Percentiles rank a stretch among this genome's conserved stretches.
Evolutionary conservation across 2,329 filamentous ascomycete genomes (phyloP).

Genomic region (Xenoacremonium recifei): DNA sequence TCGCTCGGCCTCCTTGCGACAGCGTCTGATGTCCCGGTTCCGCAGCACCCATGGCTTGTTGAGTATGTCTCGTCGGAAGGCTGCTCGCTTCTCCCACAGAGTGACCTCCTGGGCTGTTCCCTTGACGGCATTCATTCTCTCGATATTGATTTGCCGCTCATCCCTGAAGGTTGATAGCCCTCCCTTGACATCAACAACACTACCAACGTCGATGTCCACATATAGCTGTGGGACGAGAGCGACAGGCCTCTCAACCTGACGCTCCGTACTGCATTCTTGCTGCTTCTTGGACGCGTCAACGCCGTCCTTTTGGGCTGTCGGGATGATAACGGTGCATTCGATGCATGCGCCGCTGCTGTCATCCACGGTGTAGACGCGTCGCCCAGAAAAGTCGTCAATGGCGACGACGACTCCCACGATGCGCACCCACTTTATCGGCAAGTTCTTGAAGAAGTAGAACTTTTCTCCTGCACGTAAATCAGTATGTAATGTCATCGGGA

Average conservation of each 20-base stretch:
- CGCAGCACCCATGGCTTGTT: slow-evolving; percentile 54
- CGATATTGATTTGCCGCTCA: slow-evolving; percentile 50
- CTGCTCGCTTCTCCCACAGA: slow-evolving; percentile 56
- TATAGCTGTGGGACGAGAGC: slow-evolving; percentile 11
- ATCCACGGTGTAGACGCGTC: slow-evolving; percentile 58
- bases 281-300: neutral
- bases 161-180: slow-evolving; percentile 46
- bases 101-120: slow-evolving; percentile 56
- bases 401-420: slow-evolving; percentile 69
- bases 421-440: slow-evolving; percentile 75
- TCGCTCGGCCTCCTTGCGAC: slow-evolving; percentile 46
- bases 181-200: slow-evolving; percentile 58
- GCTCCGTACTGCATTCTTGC: slow-evolving; percentile 5
- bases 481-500: slow-evolving; percentile 1
- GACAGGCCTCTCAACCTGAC: slow-evolving; percentile 2
- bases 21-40: slow-evolving; percentile 46
- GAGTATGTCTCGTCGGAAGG: slow-evolving; percentile 51
- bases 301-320: slow-evolving; percentile 4
- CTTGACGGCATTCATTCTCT: slow-evolving; percentile 46
- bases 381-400: slow-evolving; percentile 48
- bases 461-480: slow-evolving; percentile 40
- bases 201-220: slow-evolving; percentile 47
- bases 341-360: slow-evolving; percentile 63
- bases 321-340: slow-evolving; percentile 34
- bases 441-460: slow-evolving; percentile 67